Evolutionary conservation across 768 basidiomycete species (phyloP).

Genomic region (Phanerochaete carnosa): DNA sequence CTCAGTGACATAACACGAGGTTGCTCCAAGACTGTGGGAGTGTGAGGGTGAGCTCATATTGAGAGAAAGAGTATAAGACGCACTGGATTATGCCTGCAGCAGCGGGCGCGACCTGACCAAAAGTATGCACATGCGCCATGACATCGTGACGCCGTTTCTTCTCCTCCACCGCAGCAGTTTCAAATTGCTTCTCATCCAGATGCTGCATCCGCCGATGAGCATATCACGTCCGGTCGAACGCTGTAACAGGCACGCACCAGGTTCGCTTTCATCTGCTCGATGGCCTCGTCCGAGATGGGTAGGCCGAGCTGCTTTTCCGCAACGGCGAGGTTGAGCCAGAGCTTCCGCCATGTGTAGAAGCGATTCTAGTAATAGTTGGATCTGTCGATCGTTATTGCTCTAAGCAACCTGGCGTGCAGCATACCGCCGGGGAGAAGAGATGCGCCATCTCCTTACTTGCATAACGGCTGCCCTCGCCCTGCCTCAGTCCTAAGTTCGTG

Average conservation of each 20-base stretch:
- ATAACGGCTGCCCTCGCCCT: slow-evolving; percentile 71
- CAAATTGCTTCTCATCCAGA: slow-evolving; percentile 86
- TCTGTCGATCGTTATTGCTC: not conserved
- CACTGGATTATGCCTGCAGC: slow-evolving; percentile 97
- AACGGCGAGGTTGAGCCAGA: slow-evolving; percentile 95
- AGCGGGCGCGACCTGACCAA: slow-evolving; percentile 88
- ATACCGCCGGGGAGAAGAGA: slow-evolving; percentile 90
- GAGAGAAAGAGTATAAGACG: slow-evolving; percentile 20
- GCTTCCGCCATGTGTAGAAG: slow-evolving; percentile 90
- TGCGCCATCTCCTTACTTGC: slow-evolving; percentile 98
- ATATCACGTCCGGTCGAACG: not conserved
- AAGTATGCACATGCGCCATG: slow-evolving; percentile 99
- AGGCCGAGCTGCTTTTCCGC: slow-evolving; percentile 96
- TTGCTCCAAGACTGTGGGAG: slow-evolving; percentile 75
- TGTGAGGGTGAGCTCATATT: not conserved
- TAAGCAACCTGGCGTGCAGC: slow-evolving; percentile 23
- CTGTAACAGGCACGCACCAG: slow-evolving; percentile 49
- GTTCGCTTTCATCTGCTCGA: slow-evolving; percentile 93
- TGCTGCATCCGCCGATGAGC: slow-evolving; percentile 43
- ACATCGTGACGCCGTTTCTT: slow-evolving; percentile 98
- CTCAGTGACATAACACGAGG: slow-evolving; percentile 99
- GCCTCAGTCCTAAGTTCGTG: not conserved
- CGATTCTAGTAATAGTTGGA: slow-evolving; percentile 59
- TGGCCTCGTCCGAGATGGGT: slow-evolving; percentile 83
- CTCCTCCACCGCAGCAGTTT: slow-evolving; percentile 89